Conservation (phyloP, 1,284 basidiomycete species). For the Earliella scabrosa region DNA sequence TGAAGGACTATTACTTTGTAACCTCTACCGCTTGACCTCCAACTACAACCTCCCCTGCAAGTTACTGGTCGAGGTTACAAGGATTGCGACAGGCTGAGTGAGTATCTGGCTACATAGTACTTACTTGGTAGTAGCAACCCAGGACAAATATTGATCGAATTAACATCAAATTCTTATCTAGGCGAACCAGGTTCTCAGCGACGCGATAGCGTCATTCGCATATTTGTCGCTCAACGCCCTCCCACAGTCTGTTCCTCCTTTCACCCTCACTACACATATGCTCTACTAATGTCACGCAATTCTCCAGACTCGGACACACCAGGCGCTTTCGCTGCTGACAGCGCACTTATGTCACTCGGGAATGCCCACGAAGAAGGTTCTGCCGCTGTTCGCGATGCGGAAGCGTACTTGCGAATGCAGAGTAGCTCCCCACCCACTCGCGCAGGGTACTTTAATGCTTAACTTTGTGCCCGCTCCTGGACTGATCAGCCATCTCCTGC, state of each 20-base stretch:
- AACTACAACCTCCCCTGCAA: no score
- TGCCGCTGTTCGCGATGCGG: slow-evolving; percentile 17
- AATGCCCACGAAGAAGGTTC: slow-evolving; percentile 6
- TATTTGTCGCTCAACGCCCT: neutral
- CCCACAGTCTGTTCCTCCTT: neutral
- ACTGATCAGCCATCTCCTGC: neutral
- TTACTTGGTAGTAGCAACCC: no score
- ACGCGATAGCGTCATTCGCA: neutral
- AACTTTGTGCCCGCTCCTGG: neutral
- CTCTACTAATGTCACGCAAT: slow-evolving; percentile 17
- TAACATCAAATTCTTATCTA: slow-evolving; percentile 13
- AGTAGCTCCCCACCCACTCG: slow-evolving; percentile 21
- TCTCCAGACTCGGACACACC: slow-evolving; percentile 1
- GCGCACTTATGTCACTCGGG: neutral
- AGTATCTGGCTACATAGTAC: no score
- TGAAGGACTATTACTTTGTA: no score
- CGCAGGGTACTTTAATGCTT: slow-evolving; percentile 11
- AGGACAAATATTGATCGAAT: no score
- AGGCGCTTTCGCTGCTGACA: neutral
- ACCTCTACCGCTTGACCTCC: no score
- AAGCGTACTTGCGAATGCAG: slow-evolving; percentile 20
- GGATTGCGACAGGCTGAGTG: no score
- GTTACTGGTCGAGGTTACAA: no score
- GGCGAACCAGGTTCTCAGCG: neutral
- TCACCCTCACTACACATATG: slow-evolving; percentile 1